Percentiles rank a stretch among this genome's conserved stretches.
These are phyloP conservation scores for Ensete ventricosum DNA, from an alignment of 176 grass and related monocot genomes.

Conservation along the genomic window DNA sequence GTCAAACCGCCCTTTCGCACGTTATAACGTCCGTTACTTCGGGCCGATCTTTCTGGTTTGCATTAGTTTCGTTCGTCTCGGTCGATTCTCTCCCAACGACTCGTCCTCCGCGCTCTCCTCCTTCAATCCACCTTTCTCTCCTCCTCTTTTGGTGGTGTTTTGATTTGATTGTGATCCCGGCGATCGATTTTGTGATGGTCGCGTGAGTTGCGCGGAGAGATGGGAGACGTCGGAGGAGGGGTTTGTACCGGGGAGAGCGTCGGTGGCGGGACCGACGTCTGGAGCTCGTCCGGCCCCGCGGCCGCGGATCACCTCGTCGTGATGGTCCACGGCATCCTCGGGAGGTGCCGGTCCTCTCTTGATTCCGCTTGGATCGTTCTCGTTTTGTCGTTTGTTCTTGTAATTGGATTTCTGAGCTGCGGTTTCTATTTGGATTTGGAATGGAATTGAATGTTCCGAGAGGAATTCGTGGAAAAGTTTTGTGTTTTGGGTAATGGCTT, in stretches of 20 bases:
- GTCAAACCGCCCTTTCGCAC: too few relatives aligned
- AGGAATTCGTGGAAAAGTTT: not conserved
- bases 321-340: constrained; percentile 39
- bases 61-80: too few relatives aligned
- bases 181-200: not conserved
- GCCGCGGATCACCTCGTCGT: constrained; percentile 33
- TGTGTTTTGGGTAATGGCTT: not conserved
- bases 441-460: not conserved
- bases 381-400: not conserved
- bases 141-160: not conserved
- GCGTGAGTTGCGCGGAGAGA: not conserved
- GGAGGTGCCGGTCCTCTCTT: constrained; percentile 7
- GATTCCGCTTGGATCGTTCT: too few relatives aligned
- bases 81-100: too few relatives aligned
- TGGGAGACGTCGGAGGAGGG: not conserved
- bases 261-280: constrained; percentile 11
- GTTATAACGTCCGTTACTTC: too few relatives aligned
- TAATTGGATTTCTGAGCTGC: not conserved
- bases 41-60: too few relatives aligned
- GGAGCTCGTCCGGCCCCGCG: constrained; percentile 14
- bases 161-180: not conserved
- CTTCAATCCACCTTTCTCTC: not conserved
- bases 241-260: constrained; percentile 22
- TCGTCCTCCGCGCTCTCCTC: too few relatives aligned
- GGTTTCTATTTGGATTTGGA: not conserved